A percentile compares a stretch with the other conserved stretches of the same genome.
Conservation (phyloP, 495 filamentous ascomycete species). For the Margaritispora aquatica region DNA sequence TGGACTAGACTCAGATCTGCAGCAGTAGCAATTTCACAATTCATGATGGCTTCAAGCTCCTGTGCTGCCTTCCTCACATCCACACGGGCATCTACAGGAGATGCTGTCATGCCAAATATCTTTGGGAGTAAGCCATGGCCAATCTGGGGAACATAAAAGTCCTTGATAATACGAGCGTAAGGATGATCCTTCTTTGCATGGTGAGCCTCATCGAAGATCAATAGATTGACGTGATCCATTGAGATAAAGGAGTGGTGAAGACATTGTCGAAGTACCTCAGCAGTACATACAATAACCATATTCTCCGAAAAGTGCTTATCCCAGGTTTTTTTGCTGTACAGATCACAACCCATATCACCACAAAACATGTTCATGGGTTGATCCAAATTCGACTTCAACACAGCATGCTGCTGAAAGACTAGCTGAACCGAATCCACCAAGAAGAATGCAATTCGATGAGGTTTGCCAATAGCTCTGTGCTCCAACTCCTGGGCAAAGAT, state of each 20-base stretch:
- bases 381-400: constrained; percentile 78
- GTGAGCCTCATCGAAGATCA: constrained; percentile 96
- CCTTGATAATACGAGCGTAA: constrained; percentile 87
- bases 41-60: constrained; percentile 70
- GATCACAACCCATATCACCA: constrained; percentile 63
- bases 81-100: constrained; percentile 80
- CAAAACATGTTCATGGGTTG: constrained; percentile 73
- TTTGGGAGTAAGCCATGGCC: constrained; percentile 52
- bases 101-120: constrained; percentile 96
- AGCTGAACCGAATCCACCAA: constrained; percentile 82
- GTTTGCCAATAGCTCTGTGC: constrained; percentile 51
- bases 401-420: constrained; percentile 83
- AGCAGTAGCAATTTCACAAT: constrained; percentile 79
- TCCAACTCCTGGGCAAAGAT: constrained; percentile 74
- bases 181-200: constrained; percentile 93
- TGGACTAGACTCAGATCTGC: constrained; percentile 57
- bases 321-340: constrained; percentile 67
- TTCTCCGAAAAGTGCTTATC: constrained; percentile 56
- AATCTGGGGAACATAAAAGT: constrained; percentile 58
- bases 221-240: constrained; percentile 80
- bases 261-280: constrained; percentile 73
- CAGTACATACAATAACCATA: constrained; percentile 92
- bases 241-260: constrained; percentile 75
- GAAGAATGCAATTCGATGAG: constrained; percentile 73
- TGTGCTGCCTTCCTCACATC: constrained; percentile 67